Conservation (phyloP, 108 stramenopile genomes). For the Bacterosira constricta region DNA sequence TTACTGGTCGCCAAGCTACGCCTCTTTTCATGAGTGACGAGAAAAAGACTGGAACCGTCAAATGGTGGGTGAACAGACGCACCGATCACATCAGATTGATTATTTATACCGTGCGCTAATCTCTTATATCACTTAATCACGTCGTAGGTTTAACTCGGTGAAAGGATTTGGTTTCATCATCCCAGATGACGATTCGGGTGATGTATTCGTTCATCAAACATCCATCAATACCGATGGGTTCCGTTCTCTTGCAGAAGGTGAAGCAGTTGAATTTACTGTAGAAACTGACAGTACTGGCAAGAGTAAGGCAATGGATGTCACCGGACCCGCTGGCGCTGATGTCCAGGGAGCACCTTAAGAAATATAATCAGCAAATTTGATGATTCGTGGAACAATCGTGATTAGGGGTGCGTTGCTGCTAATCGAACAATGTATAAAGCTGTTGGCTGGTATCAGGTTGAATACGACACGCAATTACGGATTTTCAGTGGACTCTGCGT, state of each 20-base stretch:
- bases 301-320: conserved; percentile 76
- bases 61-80: conserved; percentile 8
- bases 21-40: conserved; percentile 21
- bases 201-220: conserved; percentile 62
- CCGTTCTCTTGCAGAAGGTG: conserved; percentile 51
- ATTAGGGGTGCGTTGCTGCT: not conserved
- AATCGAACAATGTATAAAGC: too few species aligned
- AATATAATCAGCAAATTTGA: conserved; percentile 12
- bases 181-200: conserved; percentile 43
- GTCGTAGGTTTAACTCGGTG: conserved; percentile 49
- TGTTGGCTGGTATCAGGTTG: too few species aligned
- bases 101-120: too few species aligned
- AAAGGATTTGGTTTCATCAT: conserved; percentile 65
- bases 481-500: too few species aligned
- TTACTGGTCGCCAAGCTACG: conserved; percentile 9
- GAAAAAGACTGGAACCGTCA: conserved; percentile 26
- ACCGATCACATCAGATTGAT: too few species aligned
- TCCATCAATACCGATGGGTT: conserved; percentile 50
- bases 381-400: conserved; percentile 21
- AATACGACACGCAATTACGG: too few species aligned
- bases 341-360: conserved; percentile 73
- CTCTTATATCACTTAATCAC: too few species aligned
- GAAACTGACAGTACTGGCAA: conserved; percentile 28
- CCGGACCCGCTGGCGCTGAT: conserved; percentile 82
- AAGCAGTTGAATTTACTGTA: conserved; percentile 25